phyloP scores from a whole-genome alignment of 192 early-diverging fungal species.

The Diversispora eburnea region DNA sequence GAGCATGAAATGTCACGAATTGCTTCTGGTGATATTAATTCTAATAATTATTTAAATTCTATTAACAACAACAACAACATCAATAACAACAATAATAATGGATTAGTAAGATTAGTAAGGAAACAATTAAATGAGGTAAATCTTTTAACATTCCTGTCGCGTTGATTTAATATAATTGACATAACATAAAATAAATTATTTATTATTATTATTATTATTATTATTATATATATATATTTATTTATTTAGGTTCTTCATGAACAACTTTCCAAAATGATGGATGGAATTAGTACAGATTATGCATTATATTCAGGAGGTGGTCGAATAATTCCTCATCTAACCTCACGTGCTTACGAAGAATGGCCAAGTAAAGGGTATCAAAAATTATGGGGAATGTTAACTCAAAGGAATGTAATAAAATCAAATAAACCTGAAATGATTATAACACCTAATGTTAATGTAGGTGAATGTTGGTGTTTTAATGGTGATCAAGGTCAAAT shows the following conservation, averaged over 20 bases:
- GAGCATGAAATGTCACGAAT: slow-evolving; percentile 2
- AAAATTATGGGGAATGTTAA: not conserved
- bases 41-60: not conserved
- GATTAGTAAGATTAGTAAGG: slow-evolving; percentile 1
- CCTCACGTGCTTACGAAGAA: slow-evolving; percentile 9
- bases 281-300: not conserved
- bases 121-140: slow-evolving; percentile 15
- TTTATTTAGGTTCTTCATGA: not conserved
- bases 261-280: slow-evolving; percentile 5
- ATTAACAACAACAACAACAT: no score
- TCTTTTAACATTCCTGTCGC: not conserved
- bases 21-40: not conserved
- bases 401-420: not conserved
- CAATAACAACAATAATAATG: not conserved
- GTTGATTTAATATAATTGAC: no score
- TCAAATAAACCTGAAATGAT: not conserved
- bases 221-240: no score
- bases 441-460: slow-evolving; percentile 10
- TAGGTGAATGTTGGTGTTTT: slow-evolving; percentile 24
- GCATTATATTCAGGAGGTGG: slow-evolving; percentile 8
- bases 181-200: not conserved
- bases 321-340: slow-evolving; percentile 13
- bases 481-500: slow-evolving; percentile 18
- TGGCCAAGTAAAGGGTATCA: slow-evolving; percentile 5
- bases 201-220: not conserved